These are phyloP conservation scores for Kluyveromyces nonfermentans DNA, from an alignment of 805 yeast genomes.

Conservation along the genomic window DNA sequence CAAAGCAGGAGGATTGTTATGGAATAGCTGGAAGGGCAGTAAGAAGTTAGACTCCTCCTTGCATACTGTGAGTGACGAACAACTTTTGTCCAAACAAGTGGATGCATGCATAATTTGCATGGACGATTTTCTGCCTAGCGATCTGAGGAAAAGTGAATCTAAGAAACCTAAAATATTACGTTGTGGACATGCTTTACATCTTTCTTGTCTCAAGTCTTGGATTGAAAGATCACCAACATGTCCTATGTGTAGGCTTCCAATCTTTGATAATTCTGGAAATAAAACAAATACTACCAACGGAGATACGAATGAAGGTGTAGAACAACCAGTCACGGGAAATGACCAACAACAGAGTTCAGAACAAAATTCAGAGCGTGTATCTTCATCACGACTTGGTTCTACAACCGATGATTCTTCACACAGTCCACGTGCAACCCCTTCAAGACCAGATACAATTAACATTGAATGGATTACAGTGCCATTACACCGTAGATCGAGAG, in stretches of 20 bases:
- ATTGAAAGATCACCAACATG: slow-evolving; percentile 85
- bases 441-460: not conserved
- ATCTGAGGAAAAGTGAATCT: slow-evolving; percentile 30
- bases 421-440: not conserved
- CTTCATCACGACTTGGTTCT: not conserved
- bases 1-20: slow-evolving; percentile 31
- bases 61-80: slow-evolving; percentile 51
- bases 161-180: slow-evolving; percentile 61
- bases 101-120: slow-evolving; percentile 79
- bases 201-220: slow-evolving; percentile 90
- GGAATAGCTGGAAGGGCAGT: slow-evolving; percentile 36
- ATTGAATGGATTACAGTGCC: not conserved
- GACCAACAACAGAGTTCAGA: not conserved
- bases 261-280: slow-evolving; percentile 34
- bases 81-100: slow-evolving; percentile 51
- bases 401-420: not conserved
- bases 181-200: slow-evolving; percentile 84
- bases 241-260: slow-evolving; percentile 80
- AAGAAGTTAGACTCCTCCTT: slow-evolving; percentile 57
- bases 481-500: not conserved
- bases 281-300: slow-evolving; percentile 3
- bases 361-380: not conserved
- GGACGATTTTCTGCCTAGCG: slow-evolving; percentile 63
- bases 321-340: not conserved
- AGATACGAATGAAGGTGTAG: not conserved